A percentile compares a stretch with the other conserved stretches of the same genome.
Conservation (phyloP, 768 basidiomycete genomes). For the Mycena leptocephala region DNA sequence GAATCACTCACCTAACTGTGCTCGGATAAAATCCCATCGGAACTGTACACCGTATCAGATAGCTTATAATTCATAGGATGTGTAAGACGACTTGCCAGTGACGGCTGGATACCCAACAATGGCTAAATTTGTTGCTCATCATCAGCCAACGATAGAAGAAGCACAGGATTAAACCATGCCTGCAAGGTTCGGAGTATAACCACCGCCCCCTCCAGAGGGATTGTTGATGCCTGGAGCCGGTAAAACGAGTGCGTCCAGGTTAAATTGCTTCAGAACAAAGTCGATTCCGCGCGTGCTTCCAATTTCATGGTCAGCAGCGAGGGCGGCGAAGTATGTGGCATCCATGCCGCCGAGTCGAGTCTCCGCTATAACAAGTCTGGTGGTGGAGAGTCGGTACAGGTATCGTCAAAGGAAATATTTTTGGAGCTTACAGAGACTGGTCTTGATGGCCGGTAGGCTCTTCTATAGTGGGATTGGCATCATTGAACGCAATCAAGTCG, state of each 20-base stretch:
- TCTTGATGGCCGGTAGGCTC: conserved; percentile 54
- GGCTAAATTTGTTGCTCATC: conserved; percentile 49
- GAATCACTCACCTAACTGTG: conserved; percentile 47
- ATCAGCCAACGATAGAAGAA: too few relatives aligned
- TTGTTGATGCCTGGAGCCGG: conserved; percentile 53
- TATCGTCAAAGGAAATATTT: neutral
- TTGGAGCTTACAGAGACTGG: conserved; percentile 53
- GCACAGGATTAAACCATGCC: conserved; percentile 43
- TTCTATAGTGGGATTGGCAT: conserved; percentile 67
- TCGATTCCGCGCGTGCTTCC: conserved; percentile 71
- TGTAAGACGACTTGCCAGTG: conserved; percentile 61
- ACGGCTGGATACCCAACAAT: conserved; percentile 78
- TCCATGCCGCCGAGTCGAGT: conserved; percentile 43
- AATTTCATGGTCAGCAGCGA: conserved; percentile 55
- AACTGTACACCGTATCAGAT: conserved; percentile 48
- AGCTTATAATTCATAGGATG: too few relatives aligned
- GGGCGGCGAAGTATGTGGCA: neutral
- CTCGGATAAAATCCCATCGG: conserved; percentile 74
- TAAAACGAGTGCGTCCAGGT: conserved; percentile 67
- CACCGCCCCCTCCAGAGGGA: conserved; percentile 6
- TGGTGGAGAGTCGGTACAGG: neutral
- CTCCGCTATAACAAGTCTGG: conserved; percentile 56
- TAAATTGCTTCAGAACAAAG: conserved; percentile 59
- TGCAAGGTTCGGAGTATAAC: neutral
- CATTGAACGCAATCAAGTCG: conserved; percentile 72